Evolutionary conservation across 2,329 filamentous ascomycete genomes (phyloP).

Genomic region (Geosmithia flava): DNA sequence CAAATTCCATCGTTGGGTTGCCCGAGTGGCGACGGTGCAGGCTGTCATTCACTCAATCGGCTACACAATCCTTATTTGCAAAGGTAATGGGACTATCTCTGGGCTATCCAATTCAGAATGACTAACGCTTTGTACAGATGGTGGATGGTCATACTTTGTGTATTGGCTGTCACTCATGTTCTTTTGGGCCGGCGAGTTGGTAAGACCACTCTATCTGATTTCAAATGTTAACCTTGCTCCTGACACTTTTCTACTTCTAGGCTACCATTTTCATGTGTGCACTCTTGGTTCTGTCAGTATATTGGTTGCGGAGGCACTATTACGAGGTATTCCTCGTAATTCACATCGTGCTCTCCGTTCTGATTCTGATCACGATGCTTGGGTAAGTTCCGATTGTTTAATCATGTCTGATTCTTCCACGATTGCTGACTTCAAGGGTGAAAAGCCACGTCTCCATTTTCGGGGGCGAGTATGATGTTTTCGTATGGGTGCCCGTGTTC

Average conservation of each 20-base stretch:
- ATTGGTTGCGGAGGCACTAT: conserved; percentile 35
- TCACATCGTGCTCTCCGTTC: conserved; percentile 38
- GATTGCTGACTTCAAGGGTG: conserved; percentile 4
- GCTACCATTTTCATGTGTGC: conserved; percentile 32
- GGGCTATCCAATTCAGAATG: background rate
- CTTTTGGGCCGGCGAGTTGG: conserved; percentile 36
- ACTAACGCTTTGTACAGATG: conserved; percentile 13
- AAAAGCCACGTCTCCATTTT: conserved; percentile 39
- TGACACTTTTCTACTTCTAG: conserved; percentile 7
- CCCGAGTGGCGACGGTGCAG: conserved; percentile 47
- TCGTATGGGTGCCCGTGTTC: conserved; percentile 34
- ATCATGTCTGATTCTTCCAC: background rate
- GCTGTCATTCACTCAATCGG: conserved; percentile 50
- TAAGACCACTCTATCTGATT: conserved; percentile 12
- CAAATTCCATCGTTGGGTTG: conserved; percentile 55
- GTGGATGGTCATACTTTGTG: conserved; percentile 20
- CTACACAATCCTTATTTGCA: conserved; percentile 35
- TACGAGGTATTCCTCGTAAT: conserved; percentile 38
- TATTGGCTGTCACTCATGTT: conserved; percentile 29
- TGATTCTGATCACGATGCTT: conserved; percentile 36
- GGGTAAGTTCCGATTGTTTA: conserved; percentile 26
- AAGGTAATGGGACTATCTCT: conserved; percentile 11
- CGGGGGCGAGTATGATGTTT: conserved; percentile 29
- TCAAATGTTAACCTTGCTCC: background rate
- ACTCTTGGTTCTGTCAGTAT: conserved; percentile 32